These are phyloP conservation scores for Chrysanthemum makinoi DNA, from an alignment of 129 eudicot species.

Conservation along the genomic window DNA sequence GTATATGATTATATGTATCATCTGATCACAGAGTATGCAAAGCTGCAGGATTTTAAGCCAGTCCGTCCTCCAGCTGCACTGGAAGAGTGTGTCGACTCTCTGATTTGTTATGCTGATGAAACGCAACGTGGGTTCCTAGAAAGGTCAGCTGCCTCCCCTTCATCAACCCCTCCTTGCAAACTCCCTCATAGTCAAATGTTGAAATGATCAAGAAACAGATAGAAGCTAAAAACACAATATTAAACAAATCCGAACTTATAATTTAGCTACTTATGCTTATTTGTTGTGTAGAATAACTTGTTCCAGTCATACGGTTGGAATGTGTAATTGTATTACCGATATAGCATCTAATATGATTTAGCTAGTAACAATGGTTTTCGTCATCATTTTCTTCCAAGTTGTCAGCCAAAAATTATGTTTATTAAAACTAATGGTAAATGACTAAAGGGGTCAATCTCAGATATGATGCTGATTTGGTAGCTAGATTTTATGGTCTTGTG, in stretches of 20 bases:
- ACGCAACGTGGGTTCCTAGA: conserved; percentile 45
- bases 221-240: conserved; percentile 29
- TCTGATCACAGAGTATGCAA: conserved; percentile 55
- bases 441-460: too few species aligned
- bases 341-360: conserved; percentile 13
- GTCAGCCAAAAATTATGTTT: not conserved
- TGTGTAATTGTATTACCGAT: conserved; percentile 4
- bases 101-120: conserved; percentile 71
- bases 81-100: conserved; percentile 54
- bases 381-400: not conserved
- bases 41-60: conserved; percentile 58
- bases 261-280: conserved; percentile 4
- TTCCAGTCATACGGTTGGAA: conserved; percentile 3
- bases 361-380: conserved; percentile 1
- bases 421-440: too few species aligned
- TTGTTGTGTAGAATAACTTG: conserved; percentile 21
- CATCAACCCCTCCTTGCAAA: conserved; percentile 57
- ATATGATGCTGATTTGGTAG: too few species aligned
- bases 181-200: conserved; percentile 36
- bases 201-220: conserved; percentile 28
- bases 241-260: conserved; percentile 25
- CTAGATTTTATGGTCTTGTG: too few species aligned
- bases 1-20: conserved; percentile 81
- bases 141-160: conserved; percentile 50
- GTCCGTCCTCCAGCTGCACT: conserved; percentile 47